Percentiles rank a stretch among this genome's conserved stretches.
These are phyloP conservation scores for Venturia oleaginea DNA, from an alignment of 2,329 filamentous ascomycete species.

Conservation along the genomic window DNA sequence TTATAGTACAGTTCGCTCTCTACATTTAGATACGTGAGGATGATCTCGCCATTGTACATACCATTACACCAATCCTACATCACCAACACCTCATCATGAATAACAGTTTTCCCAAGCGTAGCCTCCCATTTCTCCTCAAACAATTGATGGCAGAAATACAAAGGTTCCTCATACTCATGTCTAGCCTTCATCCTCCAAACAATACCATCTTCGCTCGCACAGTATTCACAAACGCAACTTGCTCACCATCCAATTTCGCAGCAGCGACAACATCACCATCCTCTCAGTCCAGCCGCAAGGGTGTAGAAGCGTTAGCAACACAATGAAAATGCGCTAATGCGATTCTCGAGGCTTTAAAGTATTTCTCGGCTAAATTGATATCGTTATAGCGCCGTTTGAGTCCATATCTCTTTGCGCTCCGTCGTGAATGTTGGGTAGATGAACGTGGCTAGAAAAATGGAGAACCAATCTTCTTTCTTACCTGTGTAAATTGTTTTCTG, in stretches of 20 bases:
- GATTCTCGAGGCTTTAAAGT: conserved; percentile 10
- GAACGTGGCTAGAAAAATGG: conserved; percentile 15
- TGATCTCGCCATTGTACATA: background rate
- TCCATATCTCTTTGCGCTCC: conserved; percentile 15
- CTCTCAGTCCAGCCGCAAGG: conserved; percentile 6
- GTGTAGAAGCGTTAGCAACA: conserved; percentile 4
- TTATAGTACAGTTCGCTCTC: no score
- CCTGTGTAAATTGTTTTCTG: conserved; percentile 13
- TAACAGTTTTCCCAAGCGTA: background rate
- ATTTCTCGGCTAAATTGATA: conserved; percentile 3
- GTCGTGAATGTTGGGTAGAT: conserved; percentile 15
- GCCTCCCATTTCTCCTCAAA: conserved; percentile 16
- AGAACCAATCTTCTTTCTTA: conserved; percentile 16
- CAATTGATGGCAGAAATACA: conserved; percentile 17
- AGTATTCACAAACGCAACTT: conserved; percentile 50
- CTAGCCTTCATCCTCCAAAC: background rate
- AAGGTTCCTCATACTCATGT: conserved; percentile 14
- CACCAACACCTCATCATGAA: background rate
- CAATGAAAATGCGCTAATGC: conserved; percentile 13
- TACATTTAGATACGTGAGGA: background rate
- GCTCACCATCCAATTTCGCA: conserved; percentile 37
- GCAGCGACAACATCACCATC: background rate
- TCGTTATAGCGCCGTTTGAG: conserved; percentile 13
- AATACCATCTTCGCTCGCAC: conserved; percentile 43
- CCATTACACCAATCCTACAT: background rate